Conservation (phyloP, 2,329 filamentous ascomycete species). For the Colletotrichum spinosum region DNA sequence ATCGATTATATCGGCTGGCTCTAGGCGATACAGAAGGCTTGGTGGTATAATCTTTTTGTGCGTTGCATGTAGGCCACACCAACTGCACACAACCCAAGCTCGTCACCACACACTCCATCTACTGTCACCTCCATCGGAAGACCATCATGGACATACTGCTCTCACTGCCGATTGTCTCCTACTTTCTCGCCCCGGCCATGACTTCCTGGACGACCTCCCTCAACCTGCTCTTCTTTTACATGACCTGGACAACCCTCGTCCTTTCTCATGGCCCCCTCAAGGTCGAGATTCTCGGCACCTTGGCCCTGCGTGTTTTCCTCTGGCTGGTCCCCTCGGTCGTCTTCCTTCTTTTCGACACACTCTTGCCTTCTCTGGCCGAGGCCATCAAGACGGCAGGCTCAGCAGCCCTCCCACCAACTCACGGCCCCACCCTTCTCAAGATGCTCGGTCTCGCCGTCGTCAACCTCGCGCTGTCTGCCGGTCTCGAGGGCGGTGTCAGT, state of each 20-base stretch:
- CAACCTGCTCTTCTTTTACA: slow-evolving; percentile 89
- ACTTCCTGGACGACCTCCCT: slow-evolving; percentile 82
- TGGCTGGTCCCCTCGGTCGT: slow-evolving; percentile 79
- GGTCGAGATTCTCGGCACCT: slow-evolving; percentile 79
- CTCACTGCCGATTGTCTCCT: slow-evolving; percentile 78
- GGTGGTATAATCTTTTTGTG: no score
- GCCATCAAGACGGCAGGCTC: slow-evolving; percentile 75
- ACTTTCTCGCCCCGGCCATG: slow-evolving; percentile 70
- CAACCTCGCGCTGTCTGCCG: slow-evolving; percentile 59
- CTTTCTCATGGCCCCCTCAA: slow-evolving; percentile 79
- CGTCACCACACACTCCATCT: neutral
- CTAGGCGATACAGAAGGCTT: neutral
- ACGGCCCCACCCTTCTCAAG: slow-evolving; percentile 47
- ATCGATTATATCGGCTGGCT: neutral
- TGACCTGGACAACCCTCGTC: slow-evolving; percentile 89
- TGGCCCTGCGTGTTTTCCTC: slow-evolving; percentile 75
- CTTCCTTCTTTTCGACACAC: slow-evolving; percentile 79
- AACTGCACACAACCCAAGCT: neutral
- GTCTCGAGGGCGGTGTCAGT: slow-evolving; percentile 56
- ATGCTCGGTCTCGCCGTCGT: slow-evolving; percentile 55
- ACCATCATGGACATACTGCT: slow-evolving; percentile 72
- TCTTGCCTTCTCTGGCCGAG: slow-evolving; percentile 75
- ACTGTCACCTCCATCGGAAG: neutral
- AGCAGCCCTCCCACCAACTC: slow-evolving; percentile 57
- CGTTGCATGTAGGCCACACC: neutral